Evolutionary conservation across 345 rosid species (phyloP), one percentile per base, ranked within the genome.

Genomic region (Bruguiera gymnorhiza): DNA sequence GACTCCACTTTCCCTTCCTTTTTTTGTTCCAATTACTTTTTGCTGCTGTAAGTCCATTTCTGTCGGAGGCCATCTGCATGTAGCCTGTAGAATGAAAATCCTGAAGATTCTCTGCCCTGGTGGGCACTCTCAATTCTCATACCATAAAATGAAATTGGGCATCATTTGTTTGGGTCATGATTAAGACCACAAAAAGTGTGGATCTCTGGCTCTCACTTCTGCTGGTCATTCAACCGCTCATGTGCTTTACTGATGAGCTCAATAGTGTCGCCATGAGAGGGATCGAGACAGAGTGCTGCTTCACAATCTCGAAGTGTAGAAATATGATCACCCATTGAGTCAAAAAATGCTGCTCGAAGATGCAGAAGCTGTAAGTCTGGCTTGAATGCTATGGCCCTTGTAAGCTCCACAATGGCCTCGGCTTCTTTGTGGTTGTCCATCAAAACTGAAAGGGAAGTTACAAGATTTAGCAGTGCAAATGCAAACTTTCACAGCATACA

Each of bases 391-490:
- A 96, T 87, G 6, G 85, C 97, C 80, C 75, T 86, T 23, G 96
- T 75, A 39, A 96, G 97, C 90, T 96, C 97, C 20, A 67, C 70
- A 72, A 96, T 84, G 43, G 99, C 99, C 76, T 92, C 96, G 4
- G 59, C 87, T 82, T 92, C 99, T 80, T 84, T 89, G 82, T 88
- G 97, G 75, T 90, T 95, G 65, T 96, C 99, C 99, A 96, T 96
- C 55, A 92, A 82, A 77, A 92, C 99, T 96, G 89, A 68, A 66
- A 70, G 30, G n/a, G 58, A 54, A 29, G 63, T 56, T 19, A 27
- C 19, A 46, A 65, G 37, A 54, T 53, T 77, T 59, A 55, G 60
- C 23, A 63, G 24, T 23, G 43, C 62, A 53, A 62, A 71, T 6
- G 1, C 32, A 43, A 13, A 32, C 54, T 34, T 36, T 54, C 11